Evolutionary conservation across 2,329 filamentous ascomycete genomes (phyloP).

Genomic region (Phialophora verrucosa): DNA sequence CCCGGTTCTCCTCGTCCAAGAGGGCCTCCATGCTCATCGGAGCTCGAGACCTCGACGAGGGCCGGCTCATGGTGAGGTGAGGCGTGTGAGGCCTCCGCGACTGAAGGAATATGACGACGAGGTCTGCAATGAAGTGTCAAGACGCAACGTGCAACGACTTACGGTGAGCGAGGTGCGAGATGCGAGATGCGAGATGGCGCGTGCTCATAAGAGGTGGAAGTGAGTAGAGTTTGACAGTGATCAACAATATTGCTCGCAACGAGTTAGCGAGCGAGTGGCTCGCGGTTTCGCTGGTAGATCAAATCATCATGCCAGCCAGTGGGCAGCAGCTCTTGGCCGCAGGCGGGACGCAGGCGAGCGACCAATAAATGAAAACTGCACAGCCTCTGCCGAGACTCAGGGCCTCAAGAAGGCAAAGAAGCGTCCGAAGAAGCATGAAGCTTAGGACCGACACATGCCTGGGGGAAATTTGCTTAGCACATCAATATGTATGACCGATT

Average conservation of each 20-base stretch:
- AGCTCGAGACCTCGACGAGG: constrained; percentile 31
- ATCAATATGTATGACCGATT: not conserved
- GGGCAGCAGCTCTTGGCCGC: constrained; percentile 16
- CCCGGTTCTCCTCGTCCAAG: constrained; percentile 76
- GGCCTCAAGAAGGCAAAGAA: not conserved
- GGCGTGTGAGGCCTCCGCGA: not conserved
- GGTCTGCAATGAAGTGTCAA: not conserved
- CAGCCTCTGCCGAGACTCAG: constrained; percentile 16
- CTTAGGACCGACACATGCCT: not conserved
- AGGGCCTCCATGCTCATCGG: constrained; percentile 76
- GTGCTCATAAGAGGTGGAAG: constrained; percentile 3
- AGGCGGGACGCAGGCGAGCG: constrained; percentile 17
- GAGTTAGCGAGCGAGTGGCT: constrained; percentile 10
- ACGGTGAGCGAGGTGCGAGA: not conserved
- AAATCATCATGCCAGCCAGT: constrained; percentile 14
- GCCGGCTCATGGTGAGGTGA: constrained; percentile 25
- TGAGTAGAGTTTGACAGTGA: constrained; percentile 8
- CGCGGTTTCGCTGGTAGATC: constrained; percentile 12
- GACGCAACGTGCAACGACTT: not conserved
- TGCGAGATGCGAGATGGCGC: not conserved
- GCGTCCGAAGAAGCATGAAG: not conserved
- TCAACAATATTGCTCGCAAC: constrained; percentile 5
- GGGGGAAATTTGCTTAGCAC: not conserved
- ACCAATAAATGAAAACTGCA: constrained; percentile 16
- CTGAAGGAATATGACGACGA: not conserved